Evolutionary conservation across 805 yeast species (phyloP), one percentile per base, ranked within the genome.

Genomic region (Schwanniomyces yamadae): DNA sequence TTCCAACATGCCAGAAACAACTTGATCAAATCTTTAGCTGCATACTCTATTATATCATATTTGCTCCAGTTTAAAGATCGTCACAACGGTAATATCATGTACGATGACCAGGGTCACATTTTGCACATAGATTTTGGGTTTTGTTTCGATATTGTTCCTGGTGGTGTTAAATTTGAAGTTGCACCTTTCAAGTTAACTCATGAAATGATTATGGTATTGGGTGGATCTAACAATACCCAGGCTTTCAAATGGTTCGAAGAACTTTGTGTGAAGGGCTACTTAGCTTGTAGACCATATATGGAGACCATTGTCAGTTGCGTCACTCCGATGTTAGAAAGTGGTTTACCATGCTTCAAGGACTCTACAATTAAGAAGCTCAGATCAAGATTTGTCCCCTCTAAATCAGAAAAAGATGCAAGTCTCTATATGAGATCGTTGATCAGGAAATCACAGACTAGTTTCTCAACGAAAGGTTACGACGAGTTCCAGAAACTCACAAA

Each of bases 81-180:
- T 54, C 99, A 93, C 63, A 93, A 93, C 63, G 99, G 99, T 59
- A 93, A 93, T 60, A 91, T 93, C 44, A 83, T 93, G 86, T 87
- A 93, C 54, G 99, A 93, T 56, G 87, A 82, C 41, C 84, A 86
- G 52, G 99, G 99, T 4, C 96, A 93, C 57, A 78, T 95, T 42
- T 67, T 95, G 44, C 99, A 93, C 61, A 87, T 95, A 61, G 99
- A 93, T 65, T 93, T 93, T 66, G 99, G 99, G 3, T 93, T 93
- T 73, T 90, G 96, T 52, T 95, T 93, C 58, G 99, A 93, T 65
- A 93, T 93, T 59, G 97, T 87, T 22, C 99, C 99, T 7, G 99
- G 99, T 46, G 99, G 99, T 23, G 97, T 93, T 32, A 87, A 82
- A 53, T 95, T 93, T 57, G 99, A 93, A 53, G 95, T 88, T n/a